A percentile compares a stretch with the other conserved stretches of the same genome.
Conservation (phyloP, 2,329 filamentous ascomycete genomes). For the Aspergillus neotritici region DNA sequence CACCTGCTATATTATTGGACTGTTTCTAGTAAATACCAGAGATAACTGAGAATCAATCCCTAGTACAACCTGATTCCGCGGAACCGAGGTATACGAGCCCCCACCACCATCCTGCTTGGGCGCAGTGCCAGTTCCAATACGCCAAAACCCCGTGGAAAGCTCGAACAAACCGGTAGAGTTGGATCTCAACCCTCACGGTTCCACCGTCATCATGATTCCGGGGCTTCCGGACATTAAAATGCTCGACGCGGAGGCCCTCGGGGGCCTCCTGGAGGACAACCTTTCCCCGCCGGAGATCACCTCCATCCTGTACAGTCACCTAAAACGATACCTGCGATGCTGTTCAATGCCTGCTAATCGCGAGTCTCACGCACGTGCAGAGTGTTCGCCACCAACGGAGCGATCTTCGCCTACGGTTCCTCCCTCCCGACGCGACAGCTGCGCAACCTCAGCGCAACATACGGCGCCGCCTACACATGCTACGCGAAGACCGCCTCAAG, state of each 20-base stretch:
- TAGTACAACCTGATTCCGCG: slow-evolving; percentile 15
- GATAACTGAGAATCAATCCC: slow-evolving; percentile 19
- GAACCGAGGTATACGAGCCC: slow-evolving; percentile 12
- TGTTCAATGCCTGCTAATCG: slow-evolving; percentile 3
- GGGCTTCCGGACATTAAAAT: slow-evolving; percentile 40
- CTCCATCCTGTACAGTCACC: slow-evolving; percentile 34
- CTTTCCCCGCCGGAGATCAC: slow-evolving; percentile 41
- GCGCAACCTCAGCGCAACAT: slow-evolving; percentile 39
- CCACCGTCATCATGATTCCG: slow-evolving; percentile 34
- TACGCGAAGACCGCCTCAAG: slow-evolving; percentile 38
- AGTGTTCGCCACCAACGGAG: slow-evolving; percentile 41
- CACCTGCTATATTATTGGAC: not conserved
- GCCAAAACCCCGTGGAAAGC: slow-evolving; percentile 36
- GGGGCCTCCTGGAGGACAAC: slow-evolving; percentile 39
- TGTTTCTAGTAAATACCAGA: slow-evolving; percentile 3
- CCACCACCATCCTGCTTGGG: slow-evolving; percentile 36
- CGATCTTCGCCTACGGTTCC: slow-evolving; percentile 41
- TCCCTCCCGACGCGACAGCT: slow-evolving; percentile 36
- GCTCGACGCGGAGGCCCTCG: slow-evolving; percentile 39
- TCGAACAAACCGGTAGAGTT: slow-evolving; percentile 40
- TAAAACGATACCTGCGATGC: not conserved
- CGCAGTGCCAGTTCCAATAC: slow-evolving; percentile 33
- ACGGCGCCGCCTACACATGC: slow-evolving; percentile 40
- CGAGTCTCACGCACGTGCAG: slow-evolving; percentile 14
- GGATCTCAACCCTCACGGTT: slow-evolving; percentile 28